Evolutionary conservation across 1,284 basidiomycete genomes (phyloP).

Genomic region (Rhodotorula sp.): DNA sequence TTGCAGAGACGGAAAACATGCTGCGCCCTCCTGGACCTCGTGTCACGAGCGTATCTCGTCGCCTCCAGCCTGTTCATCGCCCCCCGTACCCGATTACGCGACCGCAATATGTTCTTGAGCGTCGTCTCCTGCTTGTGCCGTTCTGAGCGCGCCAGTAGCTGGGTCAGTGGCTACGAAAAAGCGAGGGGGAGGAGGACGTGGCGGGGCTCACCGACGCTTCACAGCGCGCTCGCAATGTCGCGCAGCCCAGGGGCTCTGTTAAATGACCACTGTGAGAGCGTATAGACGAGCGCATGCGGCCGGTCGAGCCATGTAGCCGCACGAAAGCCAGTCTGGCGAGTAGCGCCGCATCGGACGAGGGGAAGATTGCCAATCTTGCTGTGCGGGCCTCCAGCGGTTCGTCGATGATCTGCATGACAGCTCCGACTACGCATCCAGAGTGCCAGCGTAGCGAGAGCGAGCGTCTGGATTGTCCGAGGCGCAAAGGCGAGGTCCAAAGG

Average conservation of each 20-base stretch:
- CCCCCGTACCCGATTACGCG: neutral
- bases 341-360: neutral
- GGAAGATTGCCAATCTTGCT: neutral
- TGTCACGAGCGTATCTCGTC: neutral
- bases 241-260: too few relatives aligned
- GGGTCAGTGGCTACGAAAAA: neutral
- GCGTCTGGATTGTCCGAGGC: too few relatives aligned
- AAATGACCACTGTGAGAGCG: too few relatives aligned
- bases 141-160: neutral
- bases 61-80: neutral
- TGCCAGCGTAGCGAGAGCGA: too few relatives aligned
- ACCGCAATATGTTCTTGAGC: neutral
- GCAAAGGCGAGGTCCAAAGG: too few relatives aligned
- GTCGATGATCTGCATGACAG: too few relatives aligned
- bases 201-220: neutral
- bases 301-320: too few relatives aligned
- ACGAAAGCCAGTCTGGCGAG: too few relatives aligned
- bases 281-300: too few relatives aligned
- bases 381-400: too few relatives aligned
- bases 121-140: slow-evolving; percentile 2
- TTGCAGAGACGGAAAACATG: neutral
- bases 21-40: neutral
- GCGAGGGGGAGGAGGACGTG: neutral
- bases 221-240: too few relatives aligned
- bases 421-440: too few relatives aligned